Evolutionary conservation across 2,329 filamentous ascomycete species (phyloP).

Genomic region (Cladophialophora exuberans): DNA sequence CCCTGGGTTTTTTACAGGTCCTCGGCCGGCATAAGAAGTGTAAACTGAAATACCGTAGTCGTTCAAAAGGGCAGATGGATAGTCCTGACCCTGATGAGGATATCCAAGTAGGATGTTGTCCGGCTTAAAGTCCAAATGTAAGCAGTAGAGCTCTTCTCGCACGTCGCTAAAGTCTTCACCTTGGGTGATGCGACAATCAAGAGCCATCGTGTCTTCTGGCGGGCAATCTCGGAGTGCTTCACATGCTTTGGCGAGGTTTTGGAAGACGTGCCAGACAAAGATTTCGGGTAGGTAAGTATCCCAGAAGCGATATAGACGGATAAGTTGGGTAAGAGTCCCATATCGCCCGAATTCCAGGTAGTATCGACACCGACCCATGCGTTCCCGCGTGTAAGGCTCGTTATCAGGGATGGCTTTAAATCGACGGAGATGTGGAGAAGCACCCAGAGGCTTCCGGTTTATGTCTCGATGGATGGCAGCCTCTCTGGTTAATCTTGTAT

Average conservation of each 20-base stretch:
- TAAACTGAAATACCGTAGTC: slow-evolving; percentile 19
- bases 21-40: background rate
- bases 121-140: slow-evolving; percentile 94
- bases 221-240: slow-evolving; percentile 18
- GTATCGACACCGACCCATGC: slow-evolving; percentile 14
- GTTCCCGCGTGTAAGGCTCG: too few species aligned
- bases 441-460: slow-evolving; percentile 10
- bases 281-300: slow-evolving; percentile 27
- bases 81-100: slow-evolving; percentile 16
- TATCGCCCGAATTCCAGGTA: slow-evolving; percentile 29
- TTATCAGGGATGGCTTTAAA: slow-evolving; percentile 23
- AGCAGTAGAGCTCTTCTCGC: slow-evolving; percentile 56
- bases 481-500: slow-evolving; percentile 13
- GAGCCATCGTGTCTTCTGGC: slow-evolving; percentile 2
- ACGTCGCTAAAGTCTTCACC: background rate
- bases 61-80: slow-evolving; percentile 8
- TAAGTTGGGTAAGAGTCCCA: slow-evolving; percentile 18
- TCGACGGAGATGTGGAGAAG: slow-evolving; percentile 20
- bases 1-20: slow-evolving; percentile 15
- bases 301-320: slow-evolving; percentile 24
- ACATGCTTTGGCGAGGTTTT: slow-evolving; percentile 20
- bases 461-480: slow-evolving; percentile 23
- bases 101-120: slow-evolving; percentile 80
- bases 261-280: slow-evolving; percentile 32
- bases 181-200: background rate